phyloP scores from a whole-genome alignment of 2,329 filamentous ascomycete genomes.

The Dactylellina haptotyla region DNA sequence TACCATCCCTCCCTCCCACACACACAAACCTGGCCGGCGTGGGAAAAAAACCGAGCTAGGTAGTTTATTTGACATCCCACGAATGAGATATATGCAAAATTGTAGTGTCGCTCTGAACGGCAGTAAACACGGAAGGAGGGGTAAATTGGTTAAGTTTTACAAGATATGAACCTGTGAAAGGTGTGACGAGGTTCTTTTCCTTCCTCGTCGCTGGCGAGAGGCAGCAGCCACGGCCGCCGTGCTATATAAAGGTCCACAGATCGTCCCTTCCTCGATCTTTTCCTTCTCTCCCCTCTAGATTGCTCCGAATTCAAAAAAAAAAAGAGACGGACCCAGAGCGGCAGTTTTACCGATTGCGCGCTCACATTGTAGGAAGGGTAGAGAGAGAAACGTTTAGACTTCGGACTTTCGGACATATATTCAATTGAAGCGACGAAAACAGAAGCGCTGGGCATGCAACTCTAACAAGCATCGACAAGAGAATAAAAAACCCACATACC shows the following conservation, averaged over 20 bases:
- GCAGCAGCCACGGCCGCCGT: background rate
- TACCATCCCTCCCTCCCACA: constrained; percentile 5
- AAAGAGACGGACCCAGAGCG: background rate
- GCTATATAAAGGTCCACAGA: constrained; percentile 49
- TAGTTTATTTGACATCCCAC: background rate
- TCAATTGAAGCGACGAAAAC: constrained; percentile 27
- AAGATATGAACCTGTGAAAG: constrained; percentile 30
- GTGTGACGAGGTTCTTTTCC: constrained; percentile 32
- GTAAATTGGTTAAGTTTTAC: constrained; percentile 36
- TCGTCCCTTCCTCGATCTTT: constrained; percentile 32
- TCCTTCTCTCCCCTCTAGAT: constrained; percentile 5
- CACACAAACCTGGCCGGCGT: background rate
- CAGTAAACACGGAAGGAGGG: constrained; percentile 38
- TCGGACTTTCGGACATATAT: constrained; percentile 19
- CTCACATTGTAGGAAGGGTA: too few species aligned
- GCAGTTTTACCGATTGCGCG: too few species aligned
- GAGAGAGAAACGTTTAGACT: too few species aligned
- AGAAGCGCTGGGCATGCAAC: constrained; percentile 12
- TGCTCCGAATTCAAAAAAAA: background rate
- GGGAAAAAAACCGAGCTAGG: background rate
- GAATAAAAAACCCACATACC: too few species aligned
- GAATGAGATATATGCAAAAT: constrained; percentile 23
- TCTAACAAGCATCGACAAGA: constrained; percentile 5
- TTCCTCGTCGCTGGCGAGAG: constrained; percentile 17
- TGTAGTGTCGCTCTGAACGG: too few species aligned